A percentile compares a stretch with the other conserved stretches of the same genome.
phyloP scores from a whole-genome alignment of 495 filamentous ascomycete genomes.

The Symbiotaphrina buchneri region DNA sequence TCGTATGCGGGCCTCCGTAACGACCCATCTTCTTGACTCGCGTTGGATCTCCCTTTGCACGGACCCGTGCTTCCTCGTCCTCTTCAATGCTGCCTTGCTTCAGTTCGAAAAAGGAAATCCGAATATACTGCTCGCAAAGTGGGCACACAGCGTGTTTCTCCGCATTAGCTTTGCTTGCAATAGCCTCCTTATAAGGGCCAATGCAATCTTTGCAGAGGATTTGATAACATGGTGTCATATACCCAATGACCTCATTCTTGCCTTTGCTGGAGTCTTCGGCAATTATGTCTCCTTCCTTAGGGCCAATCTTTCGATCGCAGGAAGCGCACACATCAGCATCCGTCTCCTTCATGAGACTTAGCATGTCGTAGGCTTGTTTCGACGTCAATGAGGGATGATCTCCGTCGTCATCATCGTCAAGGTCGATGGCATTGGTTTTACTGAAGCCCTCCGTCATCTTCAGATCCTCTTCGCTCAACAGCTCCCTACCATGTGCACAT shows the following conservation, averaged over 20 bases:
- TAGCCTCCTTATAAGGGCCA: slow-evolving; percentile 19
- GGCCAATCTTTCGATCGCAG: slow-evolving; percentile 38
- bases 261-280: slow-evolving; percentile 25
- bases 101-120: slow-evolving; percentile 36
- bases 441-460: slow-evolving; percentile 57
- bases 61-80: slow-evolving; percentile 26
- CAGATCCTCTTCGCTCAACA: slow-evolving; percentile 64
- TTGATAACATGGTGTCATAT: slow-evolving; percentile 69
- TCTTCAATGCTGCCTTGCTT: slow-evolving; percentile 37
- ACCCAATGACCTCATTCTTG: slow-evolving; percentile 41
- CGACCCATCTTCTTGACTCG: slow-evolving; percentile 36
- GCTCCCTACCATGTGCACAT: slow-evolving; percentile 77
- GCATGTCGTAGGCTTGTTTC: slow-evolving; percentile 59
- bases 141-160: slow-evolving; percentile 30
- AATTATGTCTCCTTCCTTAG: slow-evolving; percentile 13
- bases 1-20: slow-evolving; percentile 76
- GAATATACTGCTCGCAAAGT: slow-evolving; percentile 37
- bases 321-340: slow-evolving; percentile 43
- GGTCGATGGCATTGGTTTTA: slow-evolving; percentile 59
- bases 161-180: slow-evolving; percentile 12
- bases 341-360: slow-evolving; percentile 58
- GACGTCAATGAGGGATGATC: slow-evolving; percentile 25
- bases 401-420: slow-evolving; percentile 52
- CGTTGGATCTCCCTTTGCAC: slow-evolving; percentile 22
- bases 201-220: slow-evolving; percentile 59